Percentiles rank a stretch among this genome's conserved stretches.
Conservation (phyloP, 169 alveolate genomes). For the Hepatocystis sp. region DNA sequence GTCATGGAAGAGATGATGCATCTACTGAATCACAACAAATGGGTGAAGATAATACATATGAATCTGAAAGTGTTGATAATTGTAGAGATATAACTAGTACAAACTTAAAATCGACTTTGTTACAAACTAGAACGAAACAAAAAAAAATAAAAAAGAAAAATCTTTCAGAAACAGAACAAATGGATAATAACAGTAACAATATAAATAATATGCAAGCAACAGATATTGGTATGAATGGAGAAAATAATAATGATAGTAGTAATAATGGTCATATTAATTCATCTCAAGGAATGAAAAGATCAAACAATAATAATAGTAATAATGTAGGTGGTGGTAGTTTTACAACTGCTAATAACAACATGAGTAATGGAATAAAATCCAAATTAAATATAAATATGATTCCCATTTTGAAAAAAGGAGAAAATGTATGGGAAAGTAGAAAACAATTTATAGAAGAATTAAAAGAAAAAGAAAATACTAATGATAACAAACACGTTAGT, state of each 20-base stretch:
- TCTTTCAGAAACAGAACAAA: slow-evolving; percentile 17
- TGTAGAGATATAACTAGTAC: slow-evolving; percentile 69
- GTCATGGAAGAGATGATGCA: too few species aligned
- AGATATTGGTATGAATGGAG: slow-evolving; percentile 1
- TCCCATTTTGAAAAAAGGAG: slow-evolving; percentile 71
- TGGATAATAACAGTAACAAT: not conserved
- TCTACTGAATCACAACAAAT: slow-evolving; percentile 14
- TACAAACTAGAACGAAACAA: slow-evolving; percentile 45
- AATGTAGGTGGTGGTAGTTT: too few species aligned
- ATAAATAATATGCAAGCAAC: too few species aligned
- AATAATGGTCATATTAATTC: too few species aligned
- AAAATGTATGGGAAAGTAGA: slow-evolving; percentile 74
- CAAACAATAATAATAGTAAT: slow-evolving; percentile 12
- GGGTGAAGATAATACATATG: slow-evolving; percentile 36
- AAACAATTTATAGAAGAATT: slow-evolving; percentile 49
- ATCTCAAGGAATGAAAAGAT: not conserved
- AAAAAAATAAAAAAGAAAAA: slow-evolving; percentile 42
- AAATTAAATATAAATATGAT: too few species aligned
- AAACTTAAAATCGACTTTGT: slow-evolving; percentile 52
- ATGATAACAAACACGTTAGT: slow-evolving; percentile 35
- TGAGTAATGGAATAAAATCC: too few species aligned
- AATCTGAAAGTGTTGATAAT: slow-evolving; percentile 42
- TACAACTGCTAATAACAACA: too few species aligned
- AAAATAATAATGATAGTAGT: slow-evolving; percentile 22
- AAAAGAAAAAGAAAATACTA: slow-evolving; percentile 14